phyloP scores from a whole-genome alignment of 805 yeast genomes.

The Torulaspora quercuum region DNA sequence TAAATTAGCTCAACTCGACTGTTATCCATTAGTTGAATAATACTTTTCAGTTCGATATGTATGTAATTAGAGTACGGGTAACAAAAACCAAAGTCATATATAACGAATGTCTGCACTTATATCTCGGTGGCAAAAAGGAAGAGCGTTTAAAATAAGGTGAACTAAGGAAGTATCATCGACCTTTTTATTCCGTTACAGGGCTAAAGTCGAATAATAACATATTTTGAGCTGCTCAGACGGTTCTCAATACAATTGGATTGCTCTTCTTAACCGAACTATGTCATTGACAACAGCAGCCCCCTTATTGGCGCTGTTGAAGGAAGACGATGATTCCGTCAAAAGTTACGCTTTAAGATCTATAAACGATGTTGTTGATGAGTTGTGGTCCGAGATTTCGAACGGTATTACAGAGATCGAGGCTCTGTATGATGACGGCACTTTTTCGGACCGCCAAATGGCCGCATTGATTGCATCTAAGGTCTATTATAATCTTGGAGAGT shows the following conservation, averaged over 20 bases:
- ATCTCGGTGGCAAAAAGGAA: constrained; percentile 26
- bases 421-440: constrained; percentile 76
- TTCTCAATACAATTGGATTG: no score
- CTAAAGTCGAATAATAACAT: not conserved
- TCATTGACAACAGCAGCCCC: constrained; percentile 84
- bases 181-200: no score
- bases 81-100: no score
- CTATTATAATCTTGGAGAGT: constrained; percentile 89
- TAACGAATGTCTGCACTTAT: not conserved
- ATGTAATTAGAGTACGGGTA: no score
- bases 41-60: no score
- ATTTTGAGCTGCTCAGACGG: no score
- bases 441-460: constrained; percentile 75
- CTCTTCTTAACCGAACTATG: constrained; percentile 18
- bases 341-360: constrained; percentile 80
- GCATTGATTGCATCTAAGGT: constrained; percentile 91
- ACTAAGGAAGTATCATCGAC: no score
- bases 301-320: constrained; percentile 81
- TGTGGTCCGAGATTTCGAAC: constrained; percentile 98
- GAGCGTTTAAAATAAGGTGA: constrained; percentile 8
- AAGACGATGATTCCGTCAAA: constrained; percentile 72
- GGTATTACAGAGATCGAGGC: constrained; percentile 84
- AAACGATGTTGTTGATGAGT: constrained; percentile 77
- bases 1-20: no score
- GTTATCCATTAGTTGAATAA: no score